Evolutionary conservation across 2,329 filamentous ascomycete species (phyloP).

Genomic region (Aspergillus sojae): DNA sequence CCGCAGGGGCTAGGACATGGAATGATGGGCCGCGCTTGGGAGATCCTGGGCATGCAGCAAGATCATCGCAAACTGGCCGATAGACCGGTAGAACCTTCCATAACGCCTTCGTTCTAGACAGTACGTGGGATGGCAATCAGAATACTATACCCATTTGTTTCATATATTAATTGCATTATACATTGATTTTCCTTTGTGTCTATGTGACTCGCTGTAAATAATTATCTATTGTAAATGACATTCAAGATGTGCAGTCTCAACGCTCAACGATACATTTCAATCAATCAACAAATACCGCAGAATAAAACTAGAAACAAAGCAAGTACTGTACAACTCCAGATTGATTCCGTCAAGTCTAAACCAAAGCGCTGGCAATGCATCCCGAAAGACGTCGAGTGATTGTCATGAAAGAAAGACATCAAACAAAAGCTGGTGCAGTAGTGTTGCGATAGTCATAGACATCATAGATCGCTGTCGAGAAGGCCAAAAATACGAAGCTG

Average conservation of each 20-base stretch:
- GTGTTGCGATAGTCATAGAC: conserved; percentile 1
- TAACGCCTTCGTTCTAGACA: conserved; percentile 15
- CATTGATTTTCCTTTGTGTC: neutral
- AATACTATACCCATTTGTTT: conserved; percentile 7
- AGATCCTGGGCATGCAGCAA: conserved; percentile 44
- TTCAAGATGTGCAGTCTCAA: conserved; percentile 8
- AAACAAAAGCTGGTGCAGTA: neutral
- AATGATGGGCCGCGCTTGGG: conserved; percentile 46
- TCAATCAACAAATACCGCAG: conserved; percentile 2
- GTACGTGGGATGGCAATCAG: neutral
- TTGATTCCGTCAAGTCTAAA: conserved; percentile 9
- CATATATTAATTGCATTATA: conserved; percentile 1
- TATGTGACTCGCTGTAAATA: conserved; percentile 7
- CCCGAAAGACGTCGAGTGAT: conserved; percentile 4
- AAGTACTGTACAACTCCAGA: conserved; percentile 18
- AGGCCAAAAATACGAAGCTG: neutral
- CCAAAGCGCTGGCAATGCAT: conserved; percentile 9
- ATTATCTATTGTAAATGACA: conserved; percentile 9
- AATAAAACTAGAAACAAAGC: conserved; percentile 1
- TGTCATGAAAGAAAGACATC: conserved; percentile 5
- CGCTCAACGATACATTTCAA: conserved; percentile 10
- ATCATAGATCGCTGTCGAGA: neutral
- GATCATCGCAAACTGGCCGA: conserved; percentile 28
- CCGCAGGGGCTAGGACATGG: conserved; percentile 39
- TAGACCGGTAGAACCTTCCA: conserved; percentile 18